phyloP scores from a whole-genome alignment of 176 grass and related monocot species.

The Lolium rigidum region DNA sequence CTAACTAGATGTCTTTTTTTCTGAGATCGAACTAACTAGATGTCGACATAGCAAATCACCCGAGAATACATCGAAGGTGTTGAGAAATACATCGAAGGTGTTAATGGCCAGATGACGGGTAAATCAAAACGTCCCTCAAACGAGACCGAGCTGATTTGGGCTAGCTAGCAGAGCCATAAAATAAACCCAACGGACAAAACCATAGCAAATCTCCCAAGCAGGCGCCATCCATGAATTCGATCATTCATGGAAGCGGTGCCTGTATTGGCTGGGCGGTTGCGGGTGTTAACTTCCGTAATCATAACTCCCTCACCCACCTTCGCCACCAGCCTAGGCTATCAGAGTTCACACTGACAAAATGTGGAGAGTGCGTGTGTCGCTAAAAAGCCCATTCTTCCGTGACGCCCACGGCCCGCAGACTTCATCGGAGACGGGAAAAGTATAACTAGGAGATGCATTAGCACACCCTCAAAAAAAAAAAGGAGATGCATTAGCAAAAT shows the following conservation, averaged over 20 bases:
- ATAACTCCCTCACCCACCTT: constrained; percentile 28
- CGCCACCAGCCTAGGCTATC: neutral
- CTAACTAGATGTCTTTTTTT: too few species aligned
- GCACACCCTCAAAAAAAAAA: neutral
- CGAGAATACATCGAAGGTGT: too few species aligned
- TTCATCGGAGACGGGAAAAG: neutral
- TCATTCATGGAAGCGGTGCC: neutral
- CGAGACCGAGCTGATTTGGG: neutral
- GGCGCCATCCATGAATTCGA: neutral
- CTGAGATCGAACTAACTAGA: too few species aligned
- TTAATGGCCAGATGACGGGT: neutral
- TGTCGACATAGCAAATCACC: too few species aligned
- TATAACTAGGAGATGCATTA: neutral
- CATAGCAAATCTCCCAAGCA: neutral
- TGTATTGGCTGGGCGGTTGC: constrained; percentile 20
- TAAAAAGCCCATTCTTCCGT: neutral
- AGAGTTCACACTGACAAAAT: neutral
- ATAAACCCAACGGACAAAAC: neutral
- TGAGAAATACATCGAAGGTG: neutral
- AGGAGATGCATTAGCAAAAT: neutral
- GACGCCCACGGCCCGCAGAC: neutral
- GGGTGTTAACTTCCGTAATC: neutral
- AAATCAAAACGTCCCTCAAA: neutral
- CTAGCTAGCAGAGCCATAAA: neutral
- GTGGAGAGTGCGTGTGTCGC: neutral